Evolutionary conservation across 2,329 filamentous ascomycete genomes (phyloP).

Genomic region (Aspergillus uvarum): DNA sequence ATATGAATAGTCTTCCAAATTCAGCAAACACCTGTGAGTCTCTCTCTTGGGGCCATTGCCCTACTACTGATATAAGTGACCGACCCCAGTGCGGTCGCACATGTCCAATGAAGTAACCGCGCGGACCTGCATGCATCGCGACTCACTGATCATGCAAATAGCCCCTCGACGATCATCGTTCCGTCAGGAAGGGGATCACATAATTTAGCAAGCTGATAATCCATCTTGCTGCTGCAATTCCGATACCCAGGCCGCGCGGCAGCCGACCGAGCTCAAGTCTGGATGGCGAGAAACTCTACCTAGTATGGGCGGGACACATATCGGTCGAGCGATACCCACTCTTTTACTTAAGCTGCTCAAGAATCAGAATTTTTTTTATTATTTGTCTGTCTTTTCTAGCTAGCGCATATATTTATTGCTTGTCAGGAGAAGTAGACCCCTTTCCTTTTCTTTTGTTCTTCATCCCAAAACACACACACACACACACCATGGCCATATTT

Average conservation of each 20-base stretch:
- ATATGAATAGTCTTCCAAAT: neutral
- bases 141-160: neutral
- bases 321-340: neutral
- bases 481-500: constrained; percentile 2
- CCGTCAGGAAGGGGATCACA: neutral
- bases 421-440: neutral
- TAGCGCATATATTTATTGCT: neutral
- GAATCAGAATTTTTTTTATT: neutral
- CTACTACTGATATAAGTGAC: no score
- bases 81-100: neutral
- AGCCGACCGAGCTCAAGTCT: neutral
- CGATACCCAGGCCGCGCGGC: neutral
- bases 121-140: neutral
- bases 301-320: neutral
- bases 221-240: neutral
- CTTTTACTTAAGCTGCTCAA: neutral
- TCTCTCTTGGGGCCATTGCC: neutral
- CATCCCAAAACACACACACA: neutral
- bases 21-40: neutral
- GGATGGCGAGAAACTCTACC: neutral
- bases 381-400: neutral
- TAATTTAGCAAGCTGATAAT: neutral
- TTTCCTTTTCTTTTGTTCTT: neutral
- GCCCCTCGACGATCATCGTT: neutral
- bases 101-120: neutral